Percentiles rank a stretch among this genome's conserved stretches.
Evolutionary conservation across 2,329 filamentous ascomycete genomes (phyloP).

Genomic region (Sordariomycetes sp.): DNA sequence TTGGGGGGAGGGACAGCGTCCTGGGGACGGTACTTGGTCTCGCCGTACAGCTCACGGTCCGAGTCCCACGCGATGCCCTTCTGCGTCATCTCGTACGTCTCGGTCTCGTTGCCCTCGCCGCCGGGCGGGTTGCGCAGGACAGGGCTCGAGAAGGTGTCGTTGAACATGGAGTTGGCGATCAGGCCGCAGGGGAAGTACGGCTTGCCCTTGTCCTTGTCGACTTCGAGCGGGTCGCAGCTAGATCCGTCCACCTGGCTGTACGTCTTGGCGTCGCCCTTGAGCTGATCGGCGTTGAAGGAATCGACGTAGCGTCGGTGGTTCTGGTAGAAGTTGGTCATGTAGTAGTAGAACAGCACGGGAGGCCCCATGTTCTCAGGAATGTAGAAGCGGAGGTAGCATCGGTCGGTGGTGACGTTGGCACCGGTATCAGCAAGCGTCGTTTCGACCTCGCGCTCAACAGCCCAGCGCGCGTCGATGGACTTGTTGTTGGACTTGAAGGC

Average conservation of each 20-base stretch:
- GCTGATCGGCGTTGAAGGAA: slow-evolving; percentile 74
- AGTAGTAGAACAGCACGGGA: slow-evolving; percentile 89
- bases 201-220: slow-evolving; percentile 36
- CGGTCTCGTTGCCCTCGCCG: slow-evolving; percentile 17
- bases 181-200: slow-evolving; percentile 92
- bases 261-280: slow-evolving; percentile 59
- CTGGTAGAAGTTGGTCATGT: slow-evolving; percentile 96
- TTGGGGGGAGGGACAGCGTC: slow-evolving; percentile 78
- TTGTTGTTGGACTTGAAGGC: slow-evolving; percentile 58
- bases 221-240: slow-evolving; percentile 66
- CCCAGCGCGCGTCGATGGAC: slow-evolving; percentile 30
- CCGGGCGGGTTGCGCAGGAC: slow-evolving; percentile 42
- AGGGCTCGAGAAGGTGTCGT: slow-evolving; percentile 74
- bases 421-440: slow-evolving; percentile 23
- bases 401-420: slow-evolving; percentile 25
- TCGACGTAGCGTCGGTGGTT: slow-evolving; percentile 96
- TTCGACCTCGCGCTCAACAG: slow-evolving; percentile 23
- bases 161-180: slow-evolving; percentile 95
- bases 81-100: slow-evolving; percentile 68
- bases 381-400: slow-evolving; percentile 70
- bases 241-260: slow-evolving; percentile 54
- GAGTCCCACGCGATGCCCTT: slow-evolving; percentile 77
- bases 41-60: slow-evolving; percentile 71
- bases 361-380: slow-evolving; percentile 72
- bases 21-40: slow-evolving; percentile 53